phyloP scores from a whole-genome alignment of 2,329 filamentous ascomycete genomes.

The Volutella citrinella region DNA sequence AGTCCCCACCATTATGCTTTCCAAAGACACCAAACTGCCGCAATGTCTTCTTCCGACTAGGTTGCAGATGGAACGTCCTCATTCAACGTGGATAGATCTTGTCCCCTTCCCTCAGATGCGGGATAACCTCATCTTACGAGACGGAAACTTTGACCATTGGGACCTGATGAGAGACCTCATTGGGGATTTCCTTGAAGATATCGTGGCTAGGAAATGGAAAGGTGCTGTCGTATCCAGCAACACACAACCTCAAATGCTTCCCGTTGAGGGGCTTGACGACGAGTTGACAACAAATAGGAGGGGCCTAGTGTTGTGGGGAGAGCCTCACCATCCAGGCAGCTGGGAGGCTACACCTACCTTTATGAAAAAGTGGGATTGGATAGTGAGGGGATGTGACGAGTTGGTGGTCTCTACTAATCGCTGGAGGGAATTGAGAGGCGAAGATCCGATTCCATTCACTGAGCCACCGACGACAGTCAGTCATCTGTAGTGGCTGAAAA shows the following conservation, averaged over 20 bases:
- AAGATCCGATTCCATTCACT: too few relatives aligned
- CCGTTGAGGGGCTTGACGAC: neutral
- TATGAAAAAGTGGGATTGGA: conserved; percentile 20
- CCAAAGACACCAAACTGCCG: neutral
- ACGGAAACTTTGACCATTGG: conserved; percentile 37
- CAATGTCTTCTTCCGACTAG: conserved; percentile 32
- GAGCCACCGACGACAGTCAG: too few relatives aligned
- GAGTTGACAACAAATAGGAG: conserved; percentile 7
- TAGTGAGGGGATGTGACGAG: conserved; percentile 17
- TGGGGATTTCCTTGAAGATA: conserved; percentile 7
- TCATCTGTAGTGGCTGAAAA: too few relatives aligned
- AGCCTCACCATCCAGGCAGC: conserved; percentile 15
- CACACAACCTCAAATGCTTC: too few relatives aligned
- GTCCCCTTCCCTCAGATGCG: conserved; percentile 36
- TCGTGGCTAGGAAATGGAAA: neutral
- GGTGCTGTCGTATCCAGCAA: too few relatives aligned
- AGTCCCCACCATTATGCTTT: neutral
- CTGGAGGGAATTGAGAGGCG: conserved; percentile 19
- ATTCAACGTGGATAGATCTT: conserved; percentile 41
- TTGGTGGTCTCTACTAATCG: conserved; percentile 16
- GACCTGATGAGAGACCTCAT: conserved; percentile 18
- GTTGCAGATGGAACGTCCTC: conserved; percentile 36
- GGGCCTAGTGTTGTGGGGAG: conserved; percentile 23
- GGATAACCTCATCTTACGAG: conserved; percentile 36
- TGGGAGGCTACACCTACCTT: conserved; percentile 24